These are phyloP conservation scores for Iberis pinnata DNA, from an alignment of 345 rosid species.

Conservation along the genomic window DNA sequence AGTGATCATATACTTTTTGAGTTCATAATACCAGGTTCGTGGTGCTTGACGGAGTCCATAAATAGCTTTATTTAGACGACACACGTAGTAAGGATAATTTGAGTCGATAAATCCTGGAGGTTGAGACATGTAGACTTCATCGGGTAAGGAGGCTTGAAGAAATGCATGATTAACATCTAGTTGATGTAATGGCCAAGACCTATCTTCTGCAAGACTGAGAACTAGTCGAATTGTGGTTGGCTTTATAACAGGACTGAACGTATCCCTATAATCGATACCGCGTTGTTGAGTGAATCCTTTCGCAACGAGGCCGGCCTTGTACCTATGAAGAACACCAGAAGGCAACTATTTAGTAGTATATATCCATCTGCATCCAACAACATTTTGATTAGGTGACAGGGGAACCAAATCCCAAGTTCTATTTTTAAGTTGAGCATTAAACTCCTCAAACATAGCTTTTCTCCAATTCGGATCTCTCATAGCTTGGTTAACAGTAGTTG, in stretches of 20 bases:
- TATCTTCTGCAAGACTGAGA: too few relatives aligned
- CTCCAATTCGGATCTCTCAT: neutral
- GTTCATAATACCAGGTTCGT: too few relatives aligned
- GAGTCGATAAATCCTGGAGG: too few relatives aligned
- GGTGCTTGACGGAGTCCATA: too few relatives aligned
- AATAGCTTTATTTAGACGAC: too few relatives aligned
- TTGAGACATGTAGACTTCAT: too few relatives aligned
- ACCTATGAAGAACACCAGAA: neutral
- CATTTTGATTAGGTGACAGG: neutral
- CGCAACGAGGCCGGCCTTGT: neutral
- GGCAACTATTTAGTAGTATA: neutral
- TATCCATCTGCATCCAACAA: neutral
- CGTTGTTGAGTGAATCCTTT: neutral
- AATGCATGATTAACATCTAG: too few relatives aligned
- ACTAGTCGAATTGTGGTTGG: neutral
- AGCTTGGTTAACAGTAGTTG: too few relatives aligned
- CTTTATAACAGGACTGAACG: neutral
- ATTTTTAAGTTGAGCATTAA: neutral
- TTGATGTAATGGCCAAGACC: too few relatives aligned
- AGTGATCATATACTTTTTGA: too few relatives aligned
- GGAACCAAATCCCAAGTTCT: neutral
- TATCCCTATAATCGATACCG: neutral
- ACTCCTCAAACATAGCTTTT: neutral
- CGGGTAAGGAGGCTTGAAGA: too few relatives aligned
- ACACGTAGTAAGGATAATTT: too few relatives aligned